These are phyloP conservation scores for Haematococcus lacustris DNA, from an alignment of 139 green algal genomes.

Conservation along the genomic window DNA sequence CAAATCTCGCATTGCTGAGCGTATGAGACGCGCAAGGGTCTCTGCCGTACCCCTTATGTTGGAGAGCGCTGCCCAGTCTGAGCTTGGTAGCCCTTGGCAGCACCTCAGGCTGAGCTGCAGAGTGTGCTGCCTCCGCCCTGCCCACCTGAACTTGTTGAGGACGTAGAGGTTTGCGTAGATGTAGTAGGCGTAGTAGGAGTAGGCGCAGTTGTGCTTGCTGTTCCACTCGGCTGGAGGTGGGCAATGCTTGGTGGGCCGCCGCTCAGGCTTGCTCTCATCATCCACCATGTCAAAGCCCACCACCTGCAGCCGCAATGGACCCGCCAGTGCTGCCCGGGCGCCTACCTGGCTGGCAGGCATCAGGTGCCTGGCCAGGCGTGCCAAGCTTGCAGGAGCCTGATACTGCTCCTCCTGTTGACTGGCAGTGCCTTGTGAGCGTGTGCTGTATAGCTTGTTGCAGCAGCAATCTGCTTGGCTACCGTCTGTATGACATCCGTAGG, in stretches of 20 bases:
- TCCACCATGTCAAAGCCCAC: constrained; percentile 99
- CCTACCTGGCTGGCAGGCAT: too few relatives aligned
- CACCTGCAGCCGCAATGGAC: constrained; percentile 47
- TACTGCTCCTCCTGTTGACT: too few relatives aligned
- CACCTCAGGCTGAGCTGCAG: too few relatives aligned
- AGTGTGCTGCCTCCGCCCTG: too few relatives aligned
- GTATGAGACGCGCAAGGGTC: too few relatives aligned
- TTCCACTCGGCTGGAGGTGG: constrained; percentile 67
- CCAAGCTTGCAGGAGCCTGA: too few relatives aligned
- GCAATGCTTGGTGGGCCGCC: constrained; percentile 92
- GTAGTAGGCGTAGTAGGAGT: constrained; percentile 98
- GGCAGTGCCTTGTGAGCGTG: too few relatives aligned
- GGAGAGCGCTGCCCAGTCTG: too few relatives aligned
- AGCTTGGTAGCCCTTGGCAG: too few relatives aligned
- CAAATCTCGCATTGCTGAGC: too few relatives aligned
- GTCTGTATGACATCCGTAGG: neutral
- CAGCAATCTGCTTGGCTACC: neutral
- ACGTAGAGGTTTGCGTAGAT: constrained; percentile 93
- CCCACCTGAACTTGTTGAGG: constrained; percentile 73
- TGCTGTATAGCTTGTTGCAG: neutral
- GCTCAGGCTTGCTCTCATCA: constrained; percentile 96
- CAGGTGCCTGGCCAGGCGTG: too few relatives aligned
- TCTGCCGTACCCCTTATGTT: too few relatives aligned
- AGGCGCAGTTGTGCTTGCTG: constrained; percentile 83
- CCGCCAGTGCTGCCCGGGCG: neutral